These are phyloP conservation scores for Septoria petroselini DNA, from an alignment of 2,329 filamentous ascomycete species.

Conservation along the genomic window DNA sequence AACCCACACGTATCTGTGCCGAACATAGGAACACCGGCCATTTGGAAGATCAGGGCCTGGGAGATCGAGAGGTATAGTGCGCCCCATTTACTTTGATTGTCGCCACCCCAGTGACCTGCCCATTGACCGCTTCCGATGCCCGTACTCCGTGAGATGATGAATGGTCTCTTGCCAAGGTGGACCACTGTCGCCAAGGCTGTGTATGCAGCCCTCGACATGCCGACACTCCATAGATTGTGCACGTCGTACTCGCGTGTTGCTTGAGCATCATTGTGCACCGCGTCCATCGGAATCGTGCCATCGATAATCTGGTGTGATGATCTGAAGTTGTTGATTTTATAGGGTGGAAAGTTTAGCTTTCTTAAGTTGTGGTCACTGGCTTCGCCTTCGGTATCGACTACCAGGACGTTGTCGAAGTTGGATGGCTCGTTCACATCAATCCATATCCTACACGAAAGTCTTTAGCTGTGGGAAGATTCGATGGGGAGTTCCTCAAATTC, in stretches of 20 bases:
- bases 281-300: constrained; percentile 27
- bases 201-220: constrained; percentile 31
- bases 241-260: constrained; percentile 30
- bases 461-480: too few species aligned
- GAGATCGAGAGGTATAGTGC: constrained; percentile 32
- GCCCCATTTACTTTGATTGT: constrained; percentile 30
- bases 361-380: constrained; percentile 20
- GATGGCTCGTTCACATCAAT: constrained; percentile 30
- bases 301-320: constrained; percentile 27
- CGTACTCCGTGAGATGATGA: constrained; percentile 30
- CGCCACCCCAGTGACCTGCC: constrained; percentile 33
- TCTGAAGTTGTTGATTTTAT: constrained; percentile 26
- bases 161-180: constrained; percentile 25
- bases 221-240: constrained; percentile 32
- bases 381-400: constrained; percentile 16
- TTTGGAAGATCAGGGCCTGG: constrained; percentile 30
- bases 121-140: constrained; percentile 27
- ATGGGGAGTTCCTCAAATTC: not conserved
- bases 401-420: constrained; percentile 25
- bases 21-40: constrained; percentile 33
- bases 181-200: constrained; percentile 24
- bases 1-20: constrained; percentile 34
- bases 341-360: constrained; percentile 28
- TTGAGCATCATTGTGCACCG: constrained; percentile 27
- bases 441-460: constrained; percentile 22